Base-by-base conservation (phyloP, 225 moss, liverwort and hornwort species). In the Sphagnum contortum region DNA sequence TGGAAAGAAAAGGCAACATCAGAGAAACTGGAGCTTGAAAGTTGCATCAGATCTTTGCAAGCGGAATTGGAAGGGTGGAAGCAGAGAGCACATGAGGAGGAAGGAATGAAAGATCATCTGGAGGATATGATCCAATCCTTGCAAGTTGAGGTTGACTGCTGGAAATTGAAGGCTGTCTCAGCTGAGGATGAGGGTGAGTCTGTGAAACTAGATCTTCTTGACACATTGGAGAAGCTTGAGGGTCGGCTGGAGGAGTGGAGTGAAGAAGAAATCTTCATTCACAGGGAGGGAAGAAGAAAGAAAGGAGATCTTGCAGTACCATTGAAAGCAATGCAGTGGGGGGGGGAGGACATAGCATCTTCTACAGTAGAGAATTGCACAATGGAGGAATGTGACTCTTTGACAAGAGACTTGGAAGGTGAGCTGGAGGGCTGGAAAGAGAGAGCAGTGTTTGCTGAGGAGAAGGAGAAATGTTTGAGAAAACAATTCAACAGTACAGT, bases 261-360 rank as follows among this genome's bases (percentile, higher is more conserved):
- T 62, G 10, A n/a, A 45, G 29, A 62, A n/a, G 83, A 74, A 58
- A 50, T 54, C 58, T 54, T 64, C 50, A 74, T 71, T 54, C 76
- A 74, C 56, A 76, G 74, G 59, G 79, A 80, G 52, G 80, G 77
- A 5, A 72, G 78, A 61, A 62, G 70, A 66, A 55, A 69, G 2
- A 75, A 79, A 62, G 48, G 74, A 73, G 80, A 83, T 56, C 61
- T 74, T 67, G 72, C 76, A 4, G 61, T 76, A 49, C 79, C 69
- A 61, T 69, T 73, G 55, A 55, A 67, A 74, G 49, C 57, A n/a
- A 69, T 76, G 50, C 10, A 71, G 3, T 76, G 69, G 50, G 79
- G 64, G 47, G 71, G 76, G 76, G 74, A 68, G 62, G 63, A 60
- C 2, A 64, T 50, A 72, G 64, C 48, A 29, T 29, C 29, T 29